phyloP scores from a whole-genome alignment of 345 rosid genomes.

The Populus tremula region DNA sequence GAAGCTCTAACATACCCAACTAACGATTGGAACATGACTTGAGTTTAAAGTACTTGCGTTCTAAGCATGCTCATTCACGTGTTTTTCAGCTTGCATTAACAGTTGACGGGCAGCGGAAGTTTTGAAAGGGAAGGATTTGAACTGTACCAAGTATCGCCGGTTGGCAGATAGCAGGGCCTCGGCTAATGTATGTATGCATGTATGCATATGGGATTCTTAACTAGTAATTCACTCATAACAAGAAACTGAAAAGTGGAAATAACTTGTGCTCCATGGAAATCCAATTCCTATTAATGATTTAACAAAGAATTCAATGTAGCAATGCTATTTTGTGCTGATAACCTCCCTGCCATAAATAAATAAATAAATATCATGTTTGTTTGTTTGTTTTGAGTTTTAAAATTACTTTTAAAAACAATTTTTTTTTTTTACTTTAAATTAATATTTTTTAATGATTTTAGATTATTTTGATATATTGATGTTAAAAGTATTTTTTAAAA shows the following conservation, averaged over 20 bases:
- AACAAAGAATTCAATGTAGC: too few relatives aligned
- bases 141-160: not conserved
- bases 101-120: not conserved
- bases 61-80: slow-evolving; percentile 30
- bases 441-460: too few relatives aligned
- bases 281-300: too few relatives aligned
- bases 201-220: not conserved
- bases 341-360: too few relatives aligned
- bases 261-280: not conserved
- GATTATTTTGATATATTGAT: too few relatives aligned
- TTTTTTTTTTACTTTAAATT: too few relatives aligned
- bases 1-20: slow-evolving; percentile 52
- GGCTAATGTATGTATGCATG: not conserved
- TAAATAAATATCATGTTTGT: too few relatives aligned
- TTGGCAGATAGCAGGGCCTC: slow-evolving; percentile 1
- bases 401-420: too few relatives aligned
- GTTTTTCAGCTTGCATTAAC: slow-evolving; percentile 5
- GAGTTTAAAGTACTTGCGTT: slow-evolving; percentile 32
- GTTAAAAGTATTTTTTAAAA: too few relatives aligned
- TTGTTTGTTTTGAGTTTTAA: too few relatives aligned
- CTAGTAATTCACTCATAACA: not conserved
- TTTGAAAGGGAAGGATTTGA: not conserved
- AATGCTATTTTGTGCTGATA: too few relatives aligned
- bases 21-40: slow-evolving; percentile 38
- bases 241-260: not conserved